Evolutionary conservation across 2,329 filamentous ascomycete species (phyloP).

Genomic region (Phoma sp.): DNA sequence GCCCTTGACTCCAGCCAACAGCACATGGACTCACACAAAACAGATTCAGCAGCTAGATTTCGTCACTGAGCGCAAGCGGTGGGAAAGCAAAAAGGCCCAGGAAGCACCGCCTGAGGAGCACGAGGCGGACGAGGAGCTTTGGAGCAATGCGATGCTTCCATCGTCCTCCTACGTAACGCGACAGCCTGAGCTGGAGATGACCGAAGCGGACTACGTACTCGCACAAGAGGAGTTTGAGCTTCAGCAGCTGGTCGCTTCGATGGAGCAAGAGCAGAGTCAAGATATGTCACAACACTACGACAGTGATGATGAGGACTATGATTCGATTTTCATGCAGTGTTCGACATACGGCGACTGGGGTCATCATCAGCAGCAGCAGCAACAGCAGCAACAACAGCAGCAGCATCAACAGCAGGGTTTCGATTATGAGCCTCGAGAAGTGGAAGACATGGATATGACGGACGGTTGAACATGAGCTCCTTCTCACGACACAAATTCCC

Average conservation of each 20-base stretch:
- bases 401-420: conserved; percentile 20
- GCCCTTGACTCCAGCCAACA: too few relatives aligned
- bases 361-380: conserved; percentile 33
- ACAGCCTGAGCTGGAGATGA: conserved; percentile 31
- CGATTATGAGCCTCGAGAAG: conserved; percentile 16
- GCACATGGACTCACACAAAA: conserved; percentile 11
- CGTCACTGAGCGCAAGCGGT: conserved; percentile 50
- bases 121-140: conserved; percentile 32
- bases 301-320: conserved; percentile 68
- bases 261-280: conserved; percentile 42
- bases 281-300: conserved; percentile 47
- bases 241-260: conserved; percentile 53
- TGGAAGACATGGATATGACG: conserved; percentile 45
- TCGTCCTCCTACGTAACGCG: conserved; percentile 5
- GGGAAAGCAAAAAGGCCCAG: conserved; percentile 53
- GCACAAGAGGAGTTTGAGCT: conserved; percentile 54
- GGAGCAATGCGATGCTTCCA: conserved; percentile 21
- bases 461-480: conserved; percentile 23
- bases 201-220: conserved; percentile 49
- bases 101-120: conserved; percentile 47
- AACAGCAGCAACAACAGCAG: conserved; percentile 8
- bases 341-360: conserved; percentile 58
- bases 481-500: not conserved
- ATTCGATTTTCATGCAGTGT: conserved; percentile 67
- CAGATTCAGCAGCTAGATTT: conserved; percentile 58